Evolutionary conservation across 352 stramenopile species (phyloP).

Genomic region (Blastocystis sp.): DNA sequence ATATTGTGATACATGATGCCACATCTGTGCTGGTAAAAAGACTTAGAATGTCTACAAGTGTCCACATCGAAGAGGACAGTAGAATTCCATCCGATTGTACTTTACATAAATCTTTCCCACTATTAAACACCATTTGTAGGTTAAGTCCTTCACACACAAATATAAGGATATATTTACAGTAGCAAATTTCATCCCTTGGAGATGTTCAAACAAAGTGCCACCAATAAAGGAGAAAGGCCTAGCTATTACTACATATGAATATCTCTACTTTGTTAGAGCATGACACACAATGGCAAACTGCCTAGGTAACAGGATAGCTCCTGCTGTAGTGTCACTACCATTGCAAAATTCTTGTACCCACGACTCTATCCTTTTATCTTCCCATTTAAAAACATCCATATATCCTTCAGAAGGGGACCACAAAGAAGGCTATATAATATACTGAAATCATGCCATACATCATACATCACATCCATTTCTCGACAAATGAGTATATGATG

Average conservation of each 20-base stretch:
- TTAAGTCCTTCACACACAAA: neutral
- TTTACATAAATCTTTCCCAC: constrained; percentile 38
- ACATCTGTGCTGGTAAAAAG: neutral
- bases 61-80: neutral
- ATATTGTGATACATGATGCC: neutral
- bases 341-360: neutral
- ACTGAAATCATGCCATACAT: neutral
- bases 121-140: neutral
- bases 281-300: neutral
- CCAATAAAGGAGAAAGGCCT: neutral
- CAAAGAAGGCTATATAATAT: neutral
- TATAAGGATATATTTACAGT: neutral
- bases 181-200: neutral
- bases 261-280: neutral
- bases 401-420: neutral
- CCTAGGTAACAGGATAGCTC: neutral
- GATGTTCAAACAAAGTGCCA: neutral
- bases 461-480: constrained; percentile 42
- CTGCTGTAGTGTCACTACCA: neutral
- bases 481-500: neutral
- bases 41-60: neutral
- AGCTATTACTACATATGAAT: neutral
- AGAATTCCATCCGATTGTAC: constrained; percentile 19
- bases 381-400: neutral
- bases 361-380: neutral